Evolutionary conservation across 2,329 filamentous ascomycete species (phyloP), one percentile per base, ranked within the genome.

Genomic region (Aspergillus pseudotamarii): DNA sequence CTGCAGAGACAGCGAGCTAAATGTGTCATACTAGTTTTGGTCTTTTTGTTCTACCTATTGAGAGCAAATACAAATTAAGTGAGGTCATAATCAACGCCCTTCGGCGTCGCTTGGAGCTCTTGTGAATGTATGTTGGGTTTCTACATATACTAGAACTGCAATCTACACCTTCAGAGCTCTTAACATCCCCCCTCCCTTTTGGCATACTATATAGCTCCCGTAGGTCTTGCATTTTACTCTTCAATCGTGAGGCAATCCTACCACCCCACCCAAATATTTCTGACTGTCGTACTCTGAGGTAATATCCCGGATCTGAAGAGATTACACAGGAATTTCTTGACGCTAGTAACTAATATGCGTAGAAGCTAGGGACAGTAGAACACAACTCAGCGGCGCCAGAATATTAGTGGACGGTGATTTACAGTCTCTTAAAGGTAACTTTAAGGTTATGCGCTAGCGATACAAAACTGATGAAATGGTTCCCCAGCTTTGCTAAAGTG

Each of bases 1-100:
- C 74, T 50, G 72, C 72, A 55, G 71, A 74, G 38, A 62, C 62
- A 43, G 43, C 61, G 6, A 51, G 48, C 48, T 51, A 51, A 32
- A 23, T 14, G n/a, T 46, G 21, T 14, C 16, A 10, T n/a, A 3
- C 16, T 16, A 41, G 38, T 8, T 41, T 41, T 41, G 19, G 38
- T 9, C 6, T 19, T 41, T 41, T n/a, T n/a, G 38, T 41, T n/a
- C 16, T 41, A 2, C 38, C 38, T 41, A 41, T 41, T 41, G 38
- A 16, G 38, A 41, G 16, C 16, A 41, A 9, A 8, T 41, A 41
- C 34, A 41, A n/a, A n/a, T n/a, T n/a, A 41, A 3, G 38, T 41
- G 16, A 41, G 38, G 38, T n/a, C 38, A 41, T 41, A 19, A 41
- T n/a, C 19, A 41, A 41, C 16, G 19, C 6, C 19, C 16, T n/a